Base-by-base conservation (phyloP, 2,329 filamentous ascomycete species). In the Fonsecaea multimorphosa region DNA sequence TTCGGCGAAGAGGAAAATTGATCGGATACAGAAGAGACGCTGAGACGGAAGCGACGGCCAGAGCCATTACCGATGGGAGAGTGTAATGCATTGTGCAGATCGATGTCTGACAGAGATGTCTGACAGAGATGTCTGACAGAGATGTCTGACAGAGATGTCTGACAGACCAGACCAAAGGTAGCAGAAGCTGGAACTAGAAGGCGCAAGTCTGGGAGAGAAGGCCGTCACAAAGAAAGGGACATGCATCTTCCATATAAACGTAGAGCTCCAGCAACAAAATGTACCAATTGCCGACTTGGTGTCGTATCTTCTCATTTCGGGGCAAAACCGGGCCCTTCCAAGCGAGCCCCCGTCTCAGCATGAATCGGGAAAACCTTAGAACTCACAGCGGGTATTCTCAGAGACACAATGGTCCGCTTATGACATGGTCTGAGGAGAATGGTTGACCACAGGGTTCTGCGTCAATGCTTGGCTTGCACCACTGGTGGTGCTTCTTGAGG, bases 1-100 rank as follows among this genome's bases (percentile, higher is more conserved):
- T 59, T 14, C 61, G 66, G 7, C 58, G 38, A 5, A 71, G 54
- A 49, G 67, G 60, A 22, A 67, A 62, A 24, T 31, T 36, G 3
- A 58, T 60, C 8, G 65, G 65, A 49, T 58, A 68, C 11, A 58
- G 34, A 22, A 71, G 61, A n/a, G 65, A 63, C 34, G 62, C 55
- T 24, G 58, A 56, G 29, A 55, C 60, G 19, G 54, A 58, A 2
- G 53, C 61, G 27, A 61, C 44, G 53, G 58, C 56, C 9, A 65
- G 22, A 56, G 59, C 65, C 53, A 51, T 46, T n/a, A 62, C 19
- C 19, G 55, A 24, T 11, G 65, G n/a, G 29, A 63, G 19, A 24
- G 54, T 53, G 44, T 49, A 51, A 51, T 55, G 64, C 67, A 69
- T 69, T 22, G 58, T 64, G 67, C 24, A 44, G 46, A 38, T 53